phyloP scores from a whole-genome alignment of 2,329 filamentous ascomycete genomes.

The Clonostachys chloroleuca region DNA sequence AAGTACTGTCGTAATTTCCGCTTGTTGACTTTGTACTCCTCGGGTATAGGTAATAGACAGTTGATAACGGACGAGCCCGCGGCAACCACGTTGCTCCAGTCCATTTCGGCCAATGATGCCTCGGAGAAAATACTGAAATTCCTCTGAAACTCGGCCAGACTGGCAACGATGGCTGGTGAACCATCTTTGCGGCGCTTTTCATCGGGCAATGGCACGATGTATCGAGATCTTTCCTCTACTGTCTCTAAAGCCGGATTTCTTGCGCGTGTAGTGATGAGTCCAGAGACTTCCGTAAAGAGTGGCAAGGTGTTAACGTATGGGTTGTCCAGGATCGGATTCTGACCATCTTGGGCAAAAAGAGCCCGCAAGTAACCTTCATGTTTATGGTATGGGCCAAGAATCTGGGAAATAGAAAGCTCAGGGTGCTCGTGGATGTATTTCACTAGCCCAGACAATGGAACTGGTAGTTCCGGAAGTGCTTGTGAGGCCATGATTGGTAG shows the following conservation, averaged over 20 bases:
- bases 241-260: conserved; percentile 54
- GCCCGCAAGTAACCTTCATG: conserved; percentile 65
- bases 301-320: conserved; percentile 60
- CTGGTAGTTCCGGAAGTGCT: conserved; percentile 39
- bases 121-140: conserved; percentile 84
- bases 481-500: conserved; percentile 23
- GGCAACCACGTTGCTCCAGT: conserved; percentile 80
- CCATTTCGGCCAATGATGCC: conserved; percentile 67
- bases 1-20: conserved; percentile 67
- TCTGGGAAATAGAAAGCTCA: background rate
- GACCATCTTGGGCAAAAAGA: conserved; percentile 63
- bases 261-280: conserved; percentile 56
- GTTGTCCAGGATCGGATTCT: conserved; percentile 51
- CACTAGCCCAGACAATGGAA: conserved; percentile 35
- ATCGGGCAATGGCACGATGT: conserved; percentile 64
- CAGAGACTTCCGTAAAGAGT: conserved; percentile 54
- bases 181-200: conserved; percentile 58
- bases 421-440: conserved; percentile 50
- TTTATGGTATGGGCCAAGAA: conserved; percentile 41
- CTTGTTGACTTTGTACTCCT: conserved; percentile 58
- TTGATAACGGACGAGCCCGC: conserved; percentile 81
- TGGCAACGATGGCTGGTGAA: conserved; percentile 62
- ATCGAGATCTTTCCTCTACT: conserved; percentile 55
- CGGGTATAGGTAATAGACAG: conserved; percentile 66
- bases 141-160: conserved; percentile 66